phyloP scores from a whole-genome alignment of 805 yeast genomes.

The Scheffersomyces lignosus region DNA sequence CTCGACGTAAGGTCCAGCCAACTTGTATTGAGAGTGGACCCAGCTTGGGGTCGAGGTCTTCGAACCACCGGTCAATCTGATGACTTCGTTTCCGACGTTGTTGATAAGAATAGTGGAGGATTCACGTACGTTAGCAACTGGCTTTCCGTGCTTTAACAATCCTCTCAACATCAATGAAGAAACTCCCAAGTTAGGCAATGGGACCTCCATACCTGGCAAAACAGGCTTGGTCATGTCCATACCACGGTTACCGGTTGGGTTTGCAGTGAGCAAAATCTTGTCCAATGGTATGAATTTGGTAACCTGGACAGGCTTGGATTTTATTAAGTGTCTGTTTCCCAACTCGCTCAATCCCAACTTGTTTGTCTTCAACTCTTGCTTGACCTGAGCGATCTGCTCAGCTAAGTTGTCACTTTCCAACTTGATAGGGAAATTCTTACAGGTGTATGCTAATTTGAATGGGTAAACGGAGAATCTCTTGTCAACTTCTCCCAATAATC shows the following conservation, averaged over 20 bases:
- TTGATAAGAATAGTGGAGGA: slow-evolving; percentile 68
- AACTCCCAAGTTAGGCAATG: slow-evolving; percentile 72
- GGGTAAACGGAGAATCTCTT: slow-evolving; percentile 83
- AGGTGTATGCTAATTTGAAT: slow-evolving; percentile 76
- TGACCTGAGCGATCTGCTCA: slow-evolving; percentile 45
- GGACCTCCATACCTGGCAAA: slow-evolving; percentile 73
- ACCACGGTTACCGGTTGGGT: slow-evolving; percentile 67
- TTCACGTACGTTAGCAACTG: slow-evolving; percentile 62
- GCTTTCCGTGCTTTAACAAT: slow-evolving; percentile 47
- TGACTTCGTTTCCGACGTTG: slow-evolving; percentile 51
- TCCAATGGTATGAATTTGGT: slow-evolving; percentile 75
- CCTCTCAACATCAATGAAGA: slow-evolving; percentile 68
- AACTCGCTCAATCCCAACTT: slow-evolving; percentile 81
- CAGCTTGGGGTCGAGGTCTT: slow-evolving; percentile 73
- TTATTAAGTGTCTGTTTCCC: slow-evolving; percentile 74
- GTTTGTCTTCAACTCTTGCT: slow-evolving; percentile 57
- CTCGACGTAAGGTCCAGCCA: slow-evolving; percentile 47
- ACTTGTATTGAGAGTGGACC: slow-evolving; percentile 77
- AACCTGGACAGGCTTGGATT: slow-evolving; percentile 67
- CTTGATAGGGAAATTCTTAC: slow-evolving; percentile 60
- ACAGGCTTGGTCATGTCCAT: slow-evolving; percentile 64
- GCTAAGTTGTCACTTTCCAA: slow-evolving; percentile 30
- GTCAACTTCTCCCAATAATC: slow-evolving; percentile 68
- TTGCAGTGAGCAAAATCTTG: slow-evolving; percentile 59
- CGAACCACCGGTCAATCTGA: slow-evolving; percentile 81